These are phyloP conservation scores for Termitomyces heimii DNA, from an alignment of 768 basidiomycete genomes.

Conservation along the genomic window DNA sequence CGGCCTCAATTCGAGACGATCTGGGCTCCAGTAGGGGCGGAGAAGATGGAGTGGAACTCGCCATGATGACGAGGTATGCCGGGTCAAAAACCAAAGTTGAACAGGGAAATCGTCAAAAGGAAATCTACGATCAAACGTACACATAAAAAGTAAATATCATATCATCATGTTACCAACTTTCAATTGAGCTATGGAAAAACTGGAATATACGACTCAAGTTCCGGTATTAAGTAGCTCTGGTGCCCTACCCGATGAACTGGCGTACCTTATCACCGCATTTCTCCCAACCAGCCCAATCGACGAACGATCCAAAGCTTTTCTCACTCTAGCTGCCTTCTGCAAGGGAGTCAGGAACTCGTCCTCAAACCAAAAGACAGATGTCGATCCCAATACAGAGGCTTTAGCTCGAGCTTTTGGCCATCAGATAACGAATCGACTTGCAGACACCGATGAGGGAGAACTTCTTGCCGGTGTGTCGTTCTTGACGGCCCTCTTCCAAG, in stretches of 20 bases:
- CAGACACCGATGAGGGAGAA: conserved; percentile 48
- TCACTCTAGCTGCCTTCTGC: conserved; percentile 64
- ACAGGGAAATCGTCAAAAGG: conserved; percentile 1
- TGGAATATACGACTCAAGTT: neutral
- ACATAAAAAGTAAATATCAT: neutral
- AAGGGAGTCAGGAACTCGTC: conserved; percentile 44
- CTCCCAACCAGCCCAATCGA: conserved; percentile 36
- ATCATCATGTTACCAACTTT: neutral
- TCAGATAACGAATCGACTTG: conserved; percentile 40
- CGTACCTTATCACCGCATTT: conserved; percentile 46
- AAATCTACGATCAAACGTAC: conserved; percentile 3
- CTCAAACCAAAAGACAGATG: conserved; percentile 28
- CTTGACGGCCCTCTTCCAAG: conserved; percentile 76
- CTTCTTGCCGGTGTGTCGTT: conserved; percentile 56
- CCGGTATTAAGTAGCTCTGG: conserved; percentile 22
- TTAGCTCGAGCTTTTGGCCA: conserved; percentile 48
- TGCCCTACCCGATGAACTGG: conserved; percentile 49
- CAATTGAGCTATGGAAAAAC: conserved; percentile 1
- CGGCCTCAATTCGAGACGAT: conserved; percentile 44
- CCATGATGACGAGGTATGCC: conserved; percentile 1
- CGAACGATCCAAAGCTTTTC: conserved; percentile 62
- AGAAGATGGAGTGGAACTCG: conserved; percentile 2
- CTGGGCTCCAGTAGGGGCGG: conserved; percentile 15
- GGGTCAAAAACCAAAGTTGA: neutral
- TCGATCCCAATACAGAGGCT: conserved; percentile 41